Evolutionary conservation across 257 asterid genomes (phyloP).

Genomic region (Nicotiana knightiana): DNA sequence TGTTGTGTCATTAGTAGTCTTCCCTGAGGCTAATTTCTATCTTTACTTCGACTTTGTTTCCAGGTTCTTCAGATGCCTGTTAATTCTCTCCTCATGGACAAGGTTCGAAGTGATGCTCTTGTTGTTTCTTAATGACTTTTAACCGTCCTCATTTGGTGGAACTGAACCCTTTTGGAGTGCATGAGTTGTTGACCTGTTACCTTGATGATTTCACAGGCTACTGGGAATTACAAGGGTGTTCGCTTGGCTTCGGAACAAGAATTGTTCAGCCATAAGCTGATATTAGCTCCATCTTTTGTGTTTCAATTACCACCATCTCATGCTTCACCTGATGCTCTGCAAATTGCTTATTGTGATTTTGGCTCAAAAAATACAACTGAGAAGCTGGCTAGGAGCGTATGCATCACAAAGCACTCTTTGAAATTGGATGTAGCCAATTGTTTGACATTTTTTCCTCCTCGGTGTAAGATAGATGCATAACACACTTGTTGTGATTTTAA

Average conservation of each 20-base stretch:
- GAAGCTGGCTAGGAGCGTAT: conserved; percentile 75
- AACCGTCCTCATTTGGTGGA: neutral
- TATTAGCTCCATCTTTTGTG: conserved; percentile 62
- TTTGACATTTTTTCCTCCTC: conserved; percentile 74
- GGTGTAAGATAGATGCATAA: conserved; percentile 36
- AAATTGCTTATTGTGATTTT: conserved; percentile 21
- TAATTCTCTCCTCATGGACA: conserved; percentile 47
- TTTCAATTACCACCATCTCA: conserved; percentile 34
- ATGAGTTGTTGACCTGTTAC: conserved; percentile 1
- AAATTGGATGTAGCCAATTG: conserved; percentile 56
- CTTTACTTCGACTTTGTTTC: conserved; percentile 7
- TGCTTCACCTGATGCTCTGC: conserved; percentile 23
- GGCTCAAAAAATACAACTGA: conserved; percentile 24
- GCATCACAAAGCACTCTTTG: conserved; percentile 60
- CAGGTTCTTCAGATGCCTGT: conserved; percentile 89
- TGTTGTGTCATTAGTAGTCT: neutral
- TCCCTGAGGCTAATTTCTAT: conserved; percentile 3
- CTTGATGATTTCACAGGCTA: conserved; percentile 43
- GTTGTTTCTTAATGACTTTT: conserved; percentile 3
- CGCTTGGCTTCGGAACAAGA: conserved; percentile 89
- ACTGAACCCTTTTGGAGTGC: neutral
- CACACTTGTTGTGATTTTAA: neutral
- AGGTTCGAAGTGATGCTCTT: conserved; percentile 35
- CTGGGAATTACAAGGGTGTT: conserved; percentile 61
- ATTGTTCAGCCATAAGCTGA: conserved; percentile 63